Evolutionary conservation across 2,329 filamentous ascomycete genomes (phyloP).

Genomic region (Penicillium sp.): DNA sequence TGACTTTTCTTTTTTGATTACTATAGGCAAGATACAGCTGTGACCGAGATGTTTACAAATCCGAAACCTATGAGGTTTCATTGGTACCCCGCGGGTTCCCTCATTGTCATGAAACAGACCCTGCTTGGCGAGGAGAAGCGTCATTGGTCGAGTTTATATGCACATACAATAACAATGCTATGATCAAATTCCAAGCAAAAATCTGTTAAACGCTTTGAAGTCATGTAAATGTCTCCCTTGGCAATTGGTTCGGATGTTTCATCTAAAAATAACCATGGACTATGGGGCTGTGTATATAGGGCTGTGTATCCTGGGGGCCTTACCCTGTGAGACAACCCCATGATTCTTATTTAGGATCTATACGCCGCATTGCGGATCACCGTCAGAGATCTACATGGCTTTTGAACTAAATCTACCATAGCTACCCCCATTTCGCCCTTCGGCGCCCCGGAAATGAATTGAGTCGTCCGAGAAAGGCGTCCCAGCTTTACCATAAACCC

Average conservation of each 20-base stretch:
- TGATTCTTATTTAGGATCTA: neutral
- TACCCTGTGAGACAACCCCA: neutral
- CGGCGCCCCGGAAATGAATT: neutral
- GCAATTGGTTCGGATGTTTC: neutral
- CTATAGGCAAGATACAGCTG: neutral
- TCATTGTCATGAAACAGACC: neutral
- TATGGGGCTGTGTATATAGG: neutral
- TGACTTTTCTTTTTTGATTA: neutral
- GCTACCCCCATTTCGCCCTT: neutral
- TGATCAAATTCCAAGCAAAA: neutral
- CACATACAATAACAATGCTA: neutral
- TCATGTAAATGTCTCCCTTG: neutral
- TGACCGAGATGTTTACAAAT: neutral
- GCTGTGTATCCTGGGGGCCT: neutral
- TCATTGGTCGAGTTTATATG: neutral
- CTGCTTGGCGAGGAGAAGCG: neutral
- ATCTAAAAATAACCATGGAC: neutral
- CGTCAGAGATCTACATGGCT: neutral
- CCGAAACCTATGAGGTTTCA: neutral
- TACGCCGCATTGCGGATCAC: neutral
- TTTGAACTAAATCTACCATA: neutral
- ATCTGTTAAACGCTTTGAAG: neutral
- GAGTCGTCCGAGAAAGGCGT: conserved; percentile 6
- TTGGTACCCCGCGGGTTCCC: neutral
- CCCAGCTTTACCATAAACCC: neutral